Conservation (phyloP, 108 stramenopile species). For the Schizochytrium sp. region DNA sequence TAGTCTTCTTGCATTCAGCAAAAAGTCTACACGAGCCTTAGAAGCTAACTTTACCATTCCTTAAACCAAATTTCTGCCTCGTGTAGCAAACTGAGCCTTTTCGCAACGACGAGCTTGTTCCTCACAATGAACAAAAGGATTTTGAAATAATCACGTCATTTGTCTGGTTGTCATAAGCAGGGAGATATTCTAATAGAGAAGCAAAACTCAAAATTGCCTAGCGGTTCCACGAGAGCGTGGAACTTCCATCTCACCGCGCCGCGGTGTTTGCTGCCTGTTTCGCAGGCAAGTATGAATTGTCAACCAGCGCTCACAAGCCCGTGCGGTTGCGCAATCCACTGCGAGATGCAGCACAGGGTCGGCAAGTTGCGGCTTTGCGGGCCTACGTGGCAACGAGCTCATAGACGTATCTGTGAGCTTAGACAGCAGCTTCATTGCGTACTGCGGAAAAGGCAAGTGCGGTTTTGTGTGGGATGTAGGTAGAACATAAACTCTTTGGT, state of each 20-base stretch:
- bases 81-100: too few species aligned
- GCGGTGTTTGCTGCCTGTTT: not conserved
- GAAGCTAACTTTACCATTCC: too few species aligned
- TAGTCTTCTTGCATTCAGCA: too few species aligned
- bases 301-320: constrained; percentile 29
- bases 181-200: not conserved
- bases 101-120: too few species aligned
- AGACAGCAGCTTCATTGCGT: not conserved
- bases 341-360: not conserved
- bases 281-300: constrained; percentile 3
- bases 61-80: too few species aligned
- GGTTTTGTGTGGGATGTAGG: constrained; percentile 25
- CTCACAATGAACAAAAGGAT: too few species aligned
- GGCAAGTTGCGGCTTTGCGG: constrained; percentile 16
- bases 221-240: not conserved
- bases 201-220: not conserved
- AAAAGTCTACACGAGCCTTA: too few species aligned
- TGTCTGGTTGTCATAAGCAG: not conserved
- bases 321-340: constrained; percentile 13
- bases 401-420: not conserved
- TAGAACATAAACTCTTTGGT: not conserved
- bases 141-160: too few species aligned
- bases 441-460: constrained; percentile 42
- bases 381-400: not conserved
- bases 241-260: constrained; percentile 1